These are phyloP conservation scores for Fusarium cicatricum DNA, from an alignment of 2,329 filamentous ascomycete genomes.

Conservation along the genomic window DNA sequence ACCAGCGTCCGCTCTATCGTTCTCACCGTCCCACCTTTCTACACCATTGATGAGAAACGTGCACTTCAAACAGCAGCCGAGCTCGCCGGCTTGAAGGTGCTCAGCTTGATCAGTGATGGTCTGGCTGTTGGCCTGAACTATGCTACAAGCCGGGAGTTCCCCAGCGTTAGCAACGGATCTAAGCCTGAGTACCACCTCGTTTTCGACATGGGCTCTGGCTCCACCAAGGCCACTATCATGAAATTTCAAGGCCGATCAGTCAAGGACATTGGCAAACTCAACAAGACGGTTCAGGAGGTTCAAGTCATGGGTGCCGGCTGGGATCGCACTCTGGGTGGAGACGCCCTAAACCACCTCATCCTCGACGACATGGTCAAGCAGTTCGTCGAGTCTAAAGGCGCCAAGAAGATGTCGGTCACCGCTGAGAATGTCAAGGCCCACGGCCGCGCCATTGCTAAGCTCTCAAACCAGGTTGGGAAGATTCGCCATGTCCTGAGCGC, in stretches of 20 bases:
- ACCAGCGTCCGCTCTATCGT: slow-evolving; percentile 81
- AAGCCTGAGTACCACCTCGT: slow-evolving; percentile 93
- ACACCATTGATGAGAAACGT: slow-evolving; percentile 87
- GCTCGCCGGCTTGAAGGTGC: slow-evolving; percentile 85
- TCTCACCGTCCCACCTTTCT: slow-evolving; percentile 90
- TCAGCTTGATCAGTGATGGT: slow-evolving; percentile 87
- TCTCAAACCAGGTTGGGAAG: slow-evolving; percentile 92
- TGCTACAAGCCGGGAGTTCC: slow-evolving; percentile 89
- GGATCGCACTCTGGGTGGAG: slow-evolving; percentile 90
- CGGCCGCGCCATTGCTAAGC: slow-evolving; percentile 84
- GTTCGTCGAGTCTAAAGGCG: slow-evolving; percentile 75
- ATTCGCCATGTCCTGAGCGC: slow-evolving; percentile 90
- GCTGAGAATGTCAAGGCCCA: slow-evolving; percentile 73
- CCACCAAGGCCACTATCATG: slow-evolving; percentile 87
- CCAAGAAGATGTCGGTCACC: slow-evolving; percentile 70
- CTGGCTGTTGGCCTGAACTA: slow-evolving; percentile 95
- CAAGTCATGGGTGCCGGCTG: slow-evolving; percentile 85
- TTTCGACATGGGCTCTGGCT: slow-evolving; percentile 98
- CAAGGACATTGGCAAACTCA: slow-evolving; percentile 91
- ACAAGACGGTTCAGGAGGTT: slow-evolving; percentile 98
- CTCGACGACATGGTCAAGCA: slow-evolving; percentile 87
- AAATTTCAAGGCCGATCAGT: slow-evolving; percentile 88
- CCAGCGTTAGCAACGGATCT: slow-evolving; percentile 79
- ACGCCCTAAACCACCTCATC: slow-evolving; percentile 86
- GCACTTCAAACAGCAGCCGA: slow-evolving; percentile 86